Percentiles rank a stretch among this genome's conserved stretches.
Evolutionary conservation across 768 basidiomycete genomes (phyloP).

Genomic region (Sarcodon aspratus): DNA sequence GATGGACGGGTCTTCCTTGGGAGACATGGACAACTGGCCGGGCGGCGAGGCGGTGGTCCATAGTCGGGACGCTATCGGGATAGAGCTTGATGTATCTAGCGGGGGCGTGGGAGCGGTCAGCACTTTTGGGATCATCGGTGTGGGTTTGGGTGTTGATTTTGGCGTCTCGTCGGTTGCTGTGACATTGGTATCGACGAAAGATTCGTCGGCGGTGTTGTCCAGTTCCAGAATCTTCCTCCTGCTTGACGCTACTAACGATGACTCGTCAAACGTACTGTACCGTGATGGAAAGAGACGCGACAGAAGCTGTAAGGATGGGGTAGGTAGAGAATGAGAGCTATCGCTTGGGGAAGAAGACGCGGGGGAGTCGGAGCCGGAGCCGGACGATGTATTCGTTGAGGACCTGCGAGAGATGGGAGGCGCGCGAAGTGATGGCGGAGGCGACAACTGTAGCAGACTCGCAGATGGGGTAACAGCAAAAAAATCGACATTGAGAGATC

Average conservation of each 20-base stretch:
- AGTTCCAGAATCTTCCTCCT: conserved; percentile 8
- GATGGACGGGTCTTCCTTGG: background rate
- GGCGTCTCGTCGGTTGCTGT: conserved; percentile 1
- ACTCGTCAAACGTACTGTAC: conserved; percentile 17
- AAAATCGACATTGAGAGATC: conserved; percentile 16
- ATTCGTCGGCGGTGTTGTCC: conserved; percentile 7
- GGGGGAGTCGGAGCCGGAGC: conserved; percentile 12
- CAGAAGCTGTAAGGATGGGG: conserved; percentile 17
- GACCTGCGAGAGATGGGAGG: conserved; percentile 14
- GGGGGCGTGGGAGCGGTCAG: conserved; percentile 7
- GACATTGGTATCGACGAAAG: background rate
- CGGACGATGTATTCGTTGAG: conserved; percentile 7
- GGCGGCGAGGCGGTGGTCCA: background rate
- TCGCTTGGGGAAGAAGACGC: background rate
- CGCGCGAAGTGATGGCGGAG: conserved; percentile 11
- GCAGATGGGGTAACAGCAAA: conserved; percentile 4
- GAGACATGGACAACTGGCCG: background rate
- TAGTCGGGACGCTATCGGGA: background rate
- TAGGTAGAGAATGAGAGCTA: conserved; percentile 9
- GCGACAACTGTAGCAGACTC: conserved; percentile 1
- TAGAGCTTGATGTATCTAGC: conserved; percentile 1
- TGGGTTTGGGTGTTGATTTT: conserved; percentile 1
- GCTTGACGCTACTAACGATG: conserved; percentile 6
- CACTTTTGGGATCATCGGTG: conserved; percentile 3
- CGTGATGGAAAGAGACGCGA: conserved; percentile 26